phyloP scores from a whole-genome alignment of 176 grass and related monocot genomes.

The Triticum dicoccoides region DNA sequence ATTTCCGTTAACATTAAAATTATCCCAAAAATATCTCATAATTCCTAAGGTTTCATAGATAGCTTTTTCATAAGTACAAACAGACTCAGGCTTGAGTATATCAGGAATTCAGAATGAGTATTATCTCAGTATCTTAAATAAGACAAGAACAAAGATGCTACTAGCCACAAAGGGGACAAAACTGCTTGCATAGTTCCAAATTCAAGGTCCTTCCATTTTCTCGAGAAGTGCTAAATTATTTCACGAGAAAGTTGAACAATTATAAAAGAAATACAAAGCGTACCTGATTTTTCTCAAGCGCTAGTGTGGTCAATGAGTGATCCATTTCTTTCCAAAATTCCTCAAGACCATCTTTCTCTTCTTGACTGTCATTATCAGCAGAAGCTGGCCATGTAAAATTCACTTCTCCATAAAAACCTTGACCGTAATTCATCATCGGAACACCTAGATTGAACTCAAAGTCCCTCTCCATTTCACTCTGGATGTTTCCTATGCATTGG shows the following conservation, averaged over 20 bases:
- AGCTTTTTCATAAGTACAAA: background rate
- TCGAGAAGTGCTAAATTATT: background rate
- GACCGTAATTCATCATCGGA: slow-evolving; percentile 4
- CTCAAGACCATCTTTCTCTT: slow-evolving; percentile 63
- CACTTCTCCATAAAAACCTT: slow-evolving; percentile 39
- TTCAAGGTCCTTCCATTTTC: background rate
- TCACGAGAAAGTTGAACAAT: background rate
- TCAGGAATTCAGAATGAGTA: background rate
- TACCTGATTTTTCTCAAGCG: slow-evolving; percentile 76
- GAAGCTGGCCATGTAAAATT: slow-evolving; percentile 71
- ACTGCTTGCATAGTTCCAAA: slow-evolving; percentile 23
- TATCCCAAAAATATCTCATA: background rate
- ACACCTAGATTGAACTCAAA: slow-evolving; percentile 35
- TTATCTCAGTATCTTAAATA: slow-evolving; percentile 1
- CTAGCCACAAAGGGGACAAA: background rate
- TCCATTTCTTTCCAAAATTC: slow-evolving; percentile 91
- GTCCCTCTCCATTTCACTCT: slow-evolving; percentile 57
- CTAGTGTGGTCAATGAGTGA: slow-evolving; percentile 55
- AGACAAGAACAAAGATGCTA: slow-evolving; percentile 6
- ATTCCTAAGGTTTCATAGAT: background rate
- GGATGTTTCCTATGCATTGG: slow-evolving; percentile 68
- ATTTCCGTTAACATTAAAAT: background rate
- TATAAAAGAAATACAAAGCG: background rate
- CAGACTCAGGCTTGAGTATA: background rate
- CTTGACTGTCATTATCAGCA: slow-evolving; percentile 18